Evolutionary conservation across 1,284 basidiomycete species (phyloP), one percentile per base, ranked within the genome.

Genomic region (Flammula alnicola): DNA sequence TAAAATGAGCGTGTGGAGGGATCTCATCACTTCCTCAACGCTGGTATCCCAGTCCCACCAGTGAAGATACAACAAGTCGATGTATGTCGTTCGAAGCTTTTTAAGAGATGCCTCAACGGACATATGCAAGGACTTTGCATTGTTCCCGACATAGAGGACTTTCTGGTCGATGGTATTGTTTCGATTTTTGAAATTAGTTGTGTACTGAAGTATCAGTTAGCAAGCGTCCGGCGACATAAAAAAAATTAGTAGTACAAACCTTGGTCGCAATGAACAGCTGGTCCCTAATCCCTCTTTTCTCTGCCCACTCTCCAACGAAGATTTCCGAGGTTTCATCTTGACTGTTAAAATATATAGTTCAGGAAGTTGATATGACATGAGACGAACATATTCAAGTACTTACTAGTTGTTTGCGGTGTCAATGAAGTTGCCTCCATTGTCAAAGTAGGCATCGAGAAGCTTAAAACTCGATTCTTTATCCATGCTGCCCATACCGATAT

Each of bases 271-370:
- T 67, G 37, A 80, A 73, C 10, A 76, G 63, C 58, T 81, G 76
- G 55, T 84, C 77, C 5, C 81, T 70, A 36, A 74, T 79, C 0
- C 69, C 71, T 9, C 76, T 66, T 8, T 56, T 32, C 46, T 78
- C 73, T 37, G 70, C 73, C 81, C 81, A 83, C 59, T 78, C 79
- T 1, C 81, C 82, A 26, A 83, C 72, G 51, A 79, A 74, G 35
- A 63, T 59, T 54, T 83, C 81, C 3, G 72, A 76, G 4, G 70
- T 61, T 46, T 76, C 79, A 30, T 76, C 69, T 47, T 79, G 76
- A 50, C 78, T 80, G 35, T 35, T 26, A 38, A 23, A n/a, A n/a
- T n/a, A n/a, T n/a, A n/a, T n/a, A n/a, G n/a, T n/a, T 43, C n/a
- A 16, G 7, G 14, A 29, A 30, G 27, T 31, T 8, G 38, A 19